Conservation (phyloP, 108 stramenopile species). For the Conticribra weissflogii region DNA sequence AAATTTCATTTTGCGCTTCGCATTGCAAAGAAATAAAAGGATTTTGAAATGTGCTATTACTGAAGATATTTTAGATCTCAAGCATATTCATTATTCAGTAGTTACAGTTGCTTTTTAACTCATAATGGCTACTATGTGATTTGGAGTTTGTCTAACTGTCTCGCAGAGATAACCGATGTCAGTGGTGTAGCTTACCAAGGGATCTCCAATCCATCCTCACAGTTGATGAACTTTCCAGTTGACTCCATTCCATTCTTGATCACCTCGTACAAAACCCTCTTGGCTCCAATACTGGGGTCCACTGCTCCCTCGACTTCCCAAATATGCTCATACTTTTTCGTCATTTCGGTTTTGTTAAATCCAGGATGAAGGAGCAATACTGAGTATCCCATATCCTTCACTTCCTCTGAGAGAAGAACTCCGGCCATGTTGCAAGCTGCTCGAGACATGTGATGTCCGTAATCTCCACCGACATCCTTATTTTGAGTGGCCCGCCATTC, state of each 20-base stretch:
- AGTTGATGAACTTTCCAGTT: constrained; percentile 85
- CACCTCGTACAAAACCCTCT: constrained; percentile 84
- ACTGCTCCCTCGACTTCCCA: constrained; percentile 92
- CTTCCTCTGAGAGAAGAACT: constrained; percentile 80
- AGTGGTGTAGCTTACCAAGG: constrained; percentile 76
- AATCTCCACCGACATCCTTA: constrained; percentile 78
- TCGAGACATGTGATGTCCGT: constrained; percentile 94
- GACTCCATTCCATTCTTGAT: constrained; percentile 64
- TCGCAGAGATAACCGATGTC: no score
- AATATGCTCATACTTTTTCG: constrained; percentile 86
- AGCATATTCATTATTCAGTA: no score
- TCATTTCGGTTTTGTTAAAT: constrained; percentile 94
- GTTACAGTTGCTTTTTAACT: no score
- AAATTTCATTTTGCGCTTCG: no score
- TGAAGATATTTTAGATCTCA: no score
- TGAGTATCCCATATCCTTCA: constrained; percentile 74
- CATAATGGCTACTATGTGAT: no score
- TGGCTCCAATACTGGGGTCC: constrained; percentile 74
- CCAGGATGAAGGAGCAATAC: constrained; percentile 89
- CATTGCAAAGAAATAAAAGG: no score
- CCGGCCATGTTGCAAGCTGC: constrained; percentile 91
- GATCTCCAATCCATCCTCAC: constrained; percentile 83
- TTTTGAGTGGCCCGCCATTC: constrained; percentile 87
- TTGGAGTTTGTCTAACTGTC: neutral
- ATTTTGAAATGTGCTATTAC: no score